phyloP scores from a whole-genome alignment of 2,329 filamentous ascomycete genomes.

The Cladophialophora psammophila region DNA sequence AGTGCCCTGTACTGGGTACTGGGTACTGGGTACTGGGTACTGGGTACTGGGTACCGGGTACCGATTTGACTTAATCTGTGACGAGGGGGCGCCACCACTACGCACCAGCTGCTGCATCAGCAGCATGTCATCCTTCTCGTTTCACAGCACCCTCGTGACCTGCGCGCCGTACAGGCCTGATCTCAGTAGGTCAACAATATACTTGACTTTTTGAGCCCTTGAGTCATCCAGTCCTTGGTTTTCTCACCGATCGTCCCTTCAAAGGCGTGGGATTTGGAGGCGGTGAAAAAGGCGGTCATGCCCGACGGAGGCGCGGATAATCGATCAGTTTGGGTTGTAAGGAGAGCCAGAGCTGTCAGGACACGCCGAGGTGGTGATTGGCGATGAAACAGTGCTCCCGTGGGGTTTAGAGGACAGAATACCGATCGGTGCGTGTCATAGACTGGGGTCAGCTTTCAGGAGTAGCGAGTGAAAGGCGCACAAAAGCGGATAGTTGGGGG shows the following conservation, averaged over 20 bases:
- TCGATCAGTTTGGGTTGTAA: conserved; percentile 12
- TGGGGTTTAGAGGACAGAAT: not conserved
- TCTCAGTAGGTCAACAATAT: not conserved
- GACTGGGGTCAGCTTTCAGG: conserved; percentile 2
- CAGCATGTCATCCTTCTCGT: conserved; percentile 21
- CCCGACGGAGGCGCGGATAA: conserved; percentile 20
- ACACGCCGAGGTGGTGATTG: not conserved
- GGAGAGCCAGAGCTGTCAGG: conserved; percentile 4
- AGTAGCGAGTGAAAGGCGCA: not conserved
- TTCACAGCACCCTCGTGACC: conserved; percentile 15
- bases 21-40: no score
- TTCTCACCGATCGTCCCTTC: conserved; percentile 11
- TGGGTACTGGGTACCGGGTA: no score
- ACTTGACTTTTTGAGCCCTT: not conserved
- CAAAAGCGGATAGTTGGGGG: not conserved
- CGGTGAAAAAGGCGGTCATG: conserved; percentile 39
- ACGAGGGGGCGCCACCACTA: not conserved
- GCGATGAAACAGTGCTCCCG: conserved; percentile 3
- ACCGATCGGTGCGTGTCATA: not conserved
- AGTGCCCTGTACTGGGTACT: not conserved
- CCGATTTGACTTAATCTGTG: not conserved
- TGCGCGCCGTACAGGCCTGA: conserved; percentile 11
- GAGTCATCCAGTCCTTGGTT: conserved; percentile 14
- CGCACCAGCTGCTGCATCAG: conserved; percentile 10
- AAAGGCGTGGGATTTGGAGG: conserved; percentile 6